phyloP scores from a whole-genome alignment of 371 early-diverging fungal genomes.

The Saksenaea oblongispora region DNA sequence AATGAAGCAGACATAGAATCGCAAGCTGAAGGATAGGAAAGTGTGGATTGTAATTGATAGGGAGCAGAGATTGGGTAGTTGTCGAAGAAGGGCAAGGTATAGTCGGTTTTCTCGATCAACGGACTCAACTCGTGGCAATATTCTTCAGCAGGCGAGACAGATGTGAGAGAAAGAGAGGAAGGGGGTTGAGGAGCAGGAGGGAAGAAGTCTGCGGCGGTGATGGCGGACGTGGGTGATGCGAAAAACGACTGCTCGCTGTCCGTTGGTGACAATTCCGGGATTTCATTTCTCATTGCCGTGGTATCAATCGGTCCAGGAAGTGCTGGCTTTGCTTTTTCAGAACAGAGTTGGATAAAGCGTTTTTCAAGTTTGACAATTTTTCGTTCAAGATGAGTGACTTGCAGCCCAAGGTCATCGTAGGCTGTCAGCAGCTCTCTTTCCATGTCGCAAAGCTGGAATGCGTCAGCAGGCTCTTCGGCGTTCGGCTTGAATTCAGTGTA shows the following conservation, averaged over 20 bases:
- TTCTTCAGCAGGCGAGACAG: background rate
- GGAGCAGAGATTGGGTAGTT: background rate
- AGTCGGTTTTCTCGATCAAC: background rate
- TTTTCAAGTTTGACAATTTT: constrained; percentile 37
- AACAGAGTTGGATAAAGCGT: constrained; percentile 4
- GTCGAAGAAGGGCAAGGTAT: background rate
- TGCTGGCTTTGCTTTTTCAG: background rate
- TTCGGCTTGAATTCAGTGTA: constrained; percentile 29
- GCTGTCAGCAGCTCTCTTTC: constrained; percentile 51
- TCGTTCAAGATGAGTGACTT: constrained; percentile 41
- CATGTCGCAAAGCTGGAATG: constrained; percentile 41
- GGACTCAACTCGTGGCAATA: background rate
- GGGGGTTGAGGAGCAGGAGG: background rate
- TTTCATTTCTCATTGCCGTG: background rate
- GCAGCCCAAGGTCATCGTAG: constrained; percentile 46
- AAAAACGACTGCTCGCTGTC: background rate
- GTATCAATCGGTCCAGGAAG: background rate
- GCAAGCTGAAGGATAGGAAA: background rate
- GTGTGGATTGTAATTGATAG: background rate
- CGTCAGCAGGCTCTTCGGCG: constrained; percentile 26
- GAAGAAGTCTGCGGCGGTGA: background rate
- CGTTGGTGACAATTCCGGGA: background rate
- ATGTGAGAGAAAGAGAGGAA: background rate
- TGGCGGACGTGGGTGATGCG: background rate
- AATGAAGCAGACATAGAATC: background rate